Evolutionary conservation across 2,329 filamentous ascomycete species (phyloP), one percentile per base, ranked within the genome.

Genomic region (Lecanoromycetidae sp.): DNA sequence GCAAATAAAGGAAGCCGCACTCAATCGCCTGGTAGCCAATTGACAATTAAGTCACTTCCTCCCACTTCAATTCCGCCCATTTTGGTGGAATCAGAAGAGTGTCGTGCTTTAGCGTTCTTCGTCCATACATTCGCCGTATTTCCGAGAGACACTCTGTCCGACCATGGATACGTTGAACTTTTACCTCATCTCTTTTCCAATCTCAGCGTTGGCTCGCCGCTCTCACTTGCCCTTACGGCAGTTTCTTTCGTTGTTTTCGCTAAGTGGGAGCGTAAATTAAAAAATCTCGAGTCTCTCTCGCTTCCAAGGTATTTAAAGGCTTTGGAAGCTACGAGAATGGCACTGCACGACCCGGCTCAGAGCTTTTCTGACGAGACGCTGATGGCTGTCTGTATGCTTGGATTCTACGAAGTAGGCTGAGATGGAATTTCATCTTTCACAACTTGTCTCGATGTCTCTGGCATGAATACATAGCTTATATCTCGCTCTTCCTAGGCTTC

Each of bases 61-160:
- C 20, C 27, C 20, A 10, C 39, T 13, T 26, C 10, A 15, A 17
- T 46, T 1, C 32, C 36, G 25, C 26, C 33, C 9, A 15, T 42
- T n/a, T 30, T 49, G 10, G 9, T 32, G 13, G 50, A 49, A 25
- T 41, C 46, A 5, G 32, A 38, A 26, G 50, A 52, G n/a, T 23
- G 30, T 5, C 45, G 49, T 25, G 52, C 52, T 15, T 15, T 51
- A 15, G 29, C 30, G 36, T 55, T 51, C 36, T 67, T 67, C 50
- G 63, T 66, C 33, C 63, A 65, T 15, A 63, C 66, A 36, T 66
- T 60, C 42, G 64, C 61, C 1, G 56, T 57, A 13, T 41, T 34
- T 35, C 19, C 42, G n/a, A 49, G 52, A 12, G 56, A 61, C 4
- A 19, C 34, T 2, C 54, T 57, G 12, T 56, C 58, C 22, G 56